Base-by-base conservation (phyloP, 192 early-diverging fungal genomes). In the Mortierella alpina region DNA sequence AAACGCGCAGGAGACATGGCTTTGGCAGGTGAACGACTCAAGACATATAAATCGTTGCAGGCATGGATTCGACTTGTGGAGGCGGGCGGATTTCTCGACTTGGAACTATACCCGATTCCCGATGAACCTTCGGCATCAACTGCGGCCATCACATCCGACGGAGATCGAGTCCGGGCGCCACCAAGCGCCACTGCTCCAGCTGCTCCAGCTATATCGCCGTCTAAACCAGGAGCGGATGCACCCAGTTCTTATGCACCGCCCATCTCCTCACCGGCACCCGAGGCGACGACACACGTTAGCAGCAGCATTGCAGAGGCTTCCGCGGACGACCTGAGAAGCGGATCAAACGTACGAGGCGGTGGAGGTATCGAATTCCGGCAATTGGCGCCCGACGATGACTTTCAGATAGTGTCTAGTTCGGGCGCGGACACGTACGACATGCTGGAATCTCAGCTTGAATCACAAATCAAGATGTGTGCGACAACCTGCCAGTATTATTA, bases 381-480 rank as follows among this genome's bases (percentile, higher is more conserved):
- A 39, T 40, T 72, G 52, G 65, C 65, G n/a, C 65, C 46, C 22
- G 69, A 72, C 14, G 77, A 80, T 52, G 77, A 80, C 46, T 83
- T 75, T 63, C 59, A 75, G n/a, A 68, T 77, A 42, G 66, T 77
- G 5, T 83, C 75, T 15, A 84, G 66, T 17, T 85, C 87, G 48
- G 70, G 66, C 22, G 59, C 59, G 41, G 83, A 90, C 31, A 82
- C 86, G 5, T 82, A 86, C 49, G 64, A 78, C 14, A 86, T 84
- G 67, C 59, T 92, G 17, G 59, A 84, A 60, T 71, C 74, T 2
- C 80, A 85, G 18, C 79, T 92, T 23, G 75, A 86, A 57, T 71
- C 83, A 6, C 91, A 92, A 76, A 89, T 90, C 65, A 66, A 81
- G 14, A 62, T 79, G 45, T 91, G 90, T 73, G 80, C 83, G 2